Evolutionary conservation across 2,329 filamentous ascomycete genomes (phyloP).

Genomic region (Waltergamsia citrina): DNA sequence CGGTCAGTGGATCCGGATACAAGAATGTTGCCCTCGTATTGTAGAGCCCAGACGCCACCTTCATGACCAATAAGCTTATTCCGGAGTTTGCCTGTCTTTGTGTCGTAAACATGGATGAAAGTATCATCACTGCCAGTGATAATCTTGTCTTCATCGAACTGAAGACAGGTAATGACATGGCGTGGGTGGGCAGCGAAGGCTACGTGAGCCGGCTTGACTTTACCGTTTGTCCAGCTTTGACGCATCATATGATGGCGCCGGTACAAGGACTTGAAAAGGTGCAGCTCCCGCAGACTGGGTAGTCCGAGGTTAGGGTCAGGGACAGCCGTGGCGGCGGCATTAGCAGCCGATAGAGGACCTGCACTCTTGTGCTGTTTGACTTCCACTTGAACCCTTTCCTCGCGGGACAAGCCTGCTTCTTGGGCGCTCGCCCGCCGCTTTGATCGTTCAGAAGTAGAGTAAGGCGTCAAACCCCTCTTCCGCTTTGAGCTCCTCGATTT

Average conservation of each 20-base stretch:
- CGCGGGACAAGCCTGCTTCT: slow-evolving; percentile 30
- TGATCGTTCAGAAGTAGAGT: slow-evolving; percentile 35
- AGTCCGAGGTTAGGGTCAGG: slow-evolving; percentile 75
- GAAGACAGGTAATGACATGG: slow-evolving; percentile 93
- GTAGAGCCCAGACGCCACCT: slow-evolving; percentile 93
- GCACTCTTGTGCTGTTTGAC: slow-evolving; percentile 52
- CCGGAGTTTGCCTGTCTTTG: slow-evolving; percentile 79
- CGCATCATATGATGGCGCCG: slow-evolving; percentile 86
- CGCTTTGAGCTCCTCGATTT: slow-evolving; percentile 44
- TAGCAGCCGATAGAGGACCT: slow-evolving; percentile 79
- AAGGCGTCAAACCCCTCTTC: slow-evolving; percentile 40
- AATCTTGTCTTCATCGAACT: slow-evolving; percentile 97
- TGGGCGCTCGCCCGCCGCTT: slow-evolving; percentile 44
- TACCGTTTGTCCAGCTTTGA: slow-evolving; percentile 83
- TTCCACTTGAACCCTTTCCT: slow-evolving; percentile 28
- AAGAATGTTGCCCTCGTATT: slow-evolving; percentile 90
- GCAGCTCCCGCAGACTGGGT: slow-evolving; percentile 68
- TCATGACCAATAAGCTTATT: slow-evolving; percentile 87
- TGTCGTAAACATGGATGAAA: slow-evolving; percentile 96
- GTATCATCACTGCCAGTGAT: slow-evolving; percentile 96
- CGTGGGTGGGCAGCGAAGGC: slow-evolving; percentile 94
- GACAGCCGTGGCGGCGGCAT: slow-evolving; percentile 71
- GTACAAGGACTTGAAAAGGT: slow-evolving; percentile 94
- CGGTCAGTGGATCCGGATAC: slow-evolving; percentile 95
- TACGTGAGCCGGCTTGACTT: slow-evolving; percentile 78